A percentile compares a stretch with the other conserved stretches of the same genome.
Evolutionary conservation across 1,284 basidiomycete genomes (phyloP).

Genomic region (Lignosus rhinocerotis): DNA sequence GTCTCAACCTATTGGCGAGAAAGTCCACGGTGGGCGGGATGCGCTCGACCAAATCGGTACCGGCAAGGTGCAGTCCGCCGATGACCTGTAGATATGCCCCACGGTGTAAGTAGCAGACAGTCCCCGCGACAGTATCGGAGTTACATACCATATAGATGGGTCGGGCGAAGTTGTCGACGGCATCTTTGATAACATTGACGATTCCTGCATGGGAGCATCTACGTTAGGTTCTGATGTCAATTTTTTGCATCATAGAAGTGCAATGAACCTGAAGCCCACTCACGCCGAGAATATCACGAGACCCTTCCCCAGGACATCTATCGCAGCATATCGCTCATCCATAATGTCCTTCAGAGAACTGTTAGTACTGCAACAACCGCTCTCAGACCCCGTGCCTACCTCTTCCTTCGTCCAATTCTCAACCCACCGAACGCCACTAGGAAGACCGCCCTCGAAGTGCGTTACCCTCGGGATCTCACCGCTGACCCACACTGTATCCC

Average conservation of each 20-base stretch:
- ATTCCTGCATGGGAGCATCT: constrained; percentile 86
- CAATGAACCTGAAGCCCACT: constrained; percentile 30
- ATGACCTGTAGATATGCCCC: constrained; percentile 54
- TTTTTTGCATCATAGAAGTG: too few relatives aligned
- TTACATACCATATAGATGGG: constrained; percentile 71
- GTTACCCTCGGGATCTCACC: constrained; percentile 77
- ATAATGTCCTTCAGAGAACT: constrained; percentile 56
- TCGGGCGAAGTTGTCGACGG: constrained; percentile 56
- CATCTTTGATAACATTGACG: constrained; percentile 77
- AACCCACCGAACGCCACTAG: constrained; percentile 69
- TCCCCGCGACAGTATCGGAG: not conserved
- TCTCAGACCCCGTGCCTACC: constrained; percentile 38
- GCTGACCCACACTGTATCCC: constrained; percentile 68
- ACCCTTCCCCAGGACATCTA: constrained; percentile 79
- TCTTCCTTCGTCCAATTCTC: constrained; percentile 64
- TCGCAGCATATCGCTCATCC: constrained; percentile 78
- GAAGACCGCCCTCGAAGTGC: constrained; percentile 65
- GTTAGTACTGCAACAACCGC: not conserved
- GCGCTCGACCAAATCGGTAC: constrained; percentile 59
- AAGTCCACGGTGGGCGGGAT: constrained; percentile 74
- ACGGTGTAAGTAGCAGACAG: not conserved
- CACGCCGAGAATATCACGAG: constrained; percentile 81
- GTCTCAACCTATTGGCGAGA: constrained; percentile 56
- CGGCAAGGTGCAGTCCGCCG: constrained; percentile 79
- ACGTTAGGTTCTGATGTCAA: not conserved